Conservation (phyloP, 345 rosid species). For the Citrus unshiu region DNA sequence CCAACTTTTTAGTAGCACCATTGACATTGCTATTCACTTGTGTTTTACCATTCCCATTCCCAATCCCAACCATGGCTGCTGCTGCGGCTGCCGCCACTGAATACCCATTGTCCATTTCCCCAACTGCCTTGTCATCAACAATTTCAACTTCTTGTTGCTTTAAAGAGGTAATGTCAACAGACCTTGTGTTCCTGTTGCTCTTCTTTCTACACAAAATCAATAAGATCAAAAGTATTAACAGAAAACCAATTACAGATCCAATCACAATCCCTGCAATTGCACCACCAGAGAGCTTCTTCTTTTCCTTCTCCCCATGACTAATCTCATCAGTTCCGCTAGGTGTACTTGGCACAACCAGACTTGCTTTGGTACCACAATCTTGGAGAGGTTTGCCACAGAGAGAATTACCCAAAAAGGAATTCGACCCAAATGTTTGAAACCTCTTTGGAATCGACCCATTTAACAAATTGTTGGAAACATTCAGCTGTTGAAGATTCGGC, state of each 20-base stretch:
- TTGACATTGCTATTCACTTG: constrained; percentile 23
- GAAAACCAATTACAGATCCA: constrained; percentile 62
- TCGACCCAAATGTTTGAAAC: constrained; percentile 37
- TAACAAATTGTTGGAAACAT: constrained; percentile 69
- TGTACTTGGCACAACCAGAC: constrained; percentile 44
- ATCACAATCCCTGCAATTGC: constrained; percentile 88
- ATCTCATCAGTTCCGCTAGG: constrained; percentile 27
- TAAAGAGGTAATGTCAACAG: constrained; percentile 52
- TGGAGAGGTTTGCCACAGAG: constrained; percentile 80
- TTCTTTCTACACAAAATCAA: constrained; percentile 58
- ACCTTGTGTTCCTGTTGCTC: constrained; percentile 50
- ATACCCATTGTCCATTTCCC: constrained; percentile 46
- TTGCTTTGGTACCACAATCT: constrained; percentile 15
- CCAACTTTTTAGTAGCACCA: constrained; percentile 53
- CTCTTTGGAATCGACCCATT: constrained; percentile 73
- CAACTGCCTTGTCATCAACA: constrained; percentile 48
- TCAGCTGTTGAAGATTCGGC: constrained; percentile 59
- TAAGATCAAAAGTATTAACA: constrained; percentile 44
- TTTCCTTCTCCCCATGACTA: constrained; percentile 24
- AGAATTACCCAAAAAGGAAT: constrained; percentile 66
- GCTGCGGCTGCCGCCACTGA: constrained; percentile 24
- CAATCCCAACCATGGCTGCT: constrained; percentile 23
- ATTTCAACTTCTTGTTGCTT: constrained; percentile 58
- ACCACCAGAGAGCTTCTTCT: constrained; percentile 72
- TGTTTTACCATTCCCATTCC: constrained; percentile 33